phyloP scores from a whole-genome alignment of 2,329 filamentous ascomycete species.

The Dichotomopilus funicola region DNA sequence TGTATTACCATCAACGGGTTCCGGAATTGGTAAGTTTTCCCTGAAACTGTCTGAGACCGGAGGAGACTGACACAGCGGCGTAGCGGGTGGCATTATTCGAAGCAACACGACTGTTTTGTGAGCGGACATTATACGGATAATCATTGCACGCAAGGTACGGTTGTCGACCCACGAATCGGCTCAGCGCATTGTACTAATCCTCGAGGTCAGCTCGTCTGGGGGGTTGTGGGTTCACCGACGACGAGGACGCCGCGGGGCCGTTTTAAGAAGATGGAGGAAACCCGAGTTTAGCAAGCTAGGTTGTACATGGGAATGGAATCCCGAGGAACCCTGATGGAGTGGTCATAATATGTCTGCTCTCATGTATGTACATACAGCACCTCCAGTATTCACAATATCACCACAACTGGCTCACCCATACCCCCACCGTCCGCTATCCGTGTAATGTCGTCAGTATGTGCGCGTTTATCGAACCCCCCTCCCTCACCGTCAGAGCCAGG shows the following conservation, averaged over 20 bases:
- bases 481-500: not conserved
- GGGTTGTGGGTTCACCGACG: not conserved
- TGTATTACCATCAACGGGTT: slow-evolving; percentile 4
- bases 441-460: too few relatives aligned
- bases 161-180: not conserved
- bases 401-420: too few relatives aligned
- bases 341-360: too few relatives aligned
- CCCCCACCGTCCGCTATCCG: too few relatives aligned
- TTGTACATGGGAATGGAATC: too few relatives aligned
- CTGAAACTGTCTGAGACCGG: not conserved
- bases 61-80: not conserved
- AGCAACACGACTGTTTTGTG: slow-evolving; percentile 1
- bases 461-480: too few relatives aligned
- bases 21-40: slow-evolving; percentile 1
- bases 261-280: not conserved
- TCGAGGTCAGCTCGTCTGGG: not conserved
- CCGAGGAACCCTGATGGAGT: too few relatives aligned
- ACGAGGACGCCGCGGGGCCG: not conserved
- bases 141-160: not conserved
- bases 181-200: not conserved
- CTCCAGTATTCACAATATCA: too few relatives aligned
- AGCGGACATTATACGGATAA: slow-evolving; percentile 5
- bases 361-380: too few relatives aligned
- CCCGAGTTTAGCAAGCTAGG: too few relatives aligned
- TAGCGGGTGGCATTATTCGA: slow-evolving; percentile 4